A percentile compares a stretch with the other conserved stretches of the same genome.
Evolutionary conservation across 2,329 filamentous ascomycete species (phyloP).

Genomic region (Furcasterigmium sp.): DNA sequence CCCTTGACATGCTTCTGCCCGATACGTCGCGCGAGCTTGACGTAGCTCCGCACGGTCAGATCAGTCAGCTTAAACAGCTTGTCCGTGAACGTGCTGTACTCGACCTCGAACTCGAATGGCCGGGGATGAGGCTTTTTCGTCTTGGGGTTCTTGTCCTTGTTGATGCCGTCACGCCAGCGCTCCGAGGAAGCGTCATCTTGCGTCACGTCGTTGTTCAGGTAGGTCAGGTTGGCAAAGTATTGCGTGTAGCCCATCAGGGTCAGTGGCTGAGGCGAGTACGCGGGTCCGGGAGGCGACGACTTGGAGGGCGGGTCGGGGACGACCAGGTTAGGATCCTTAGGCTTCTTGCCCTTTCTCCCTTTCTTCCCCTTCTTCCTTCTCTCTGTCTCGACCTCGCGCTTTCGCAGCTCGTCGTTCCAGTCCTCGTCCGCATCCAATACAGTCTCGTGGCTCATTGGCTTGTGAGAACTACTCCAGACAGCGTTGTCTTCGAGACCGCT

Average conservation of each 20-base stretch:
- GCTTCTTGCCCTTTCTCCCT: constrained; percentile 36
- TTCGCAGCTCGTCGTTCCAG: constrained; percentile 8
- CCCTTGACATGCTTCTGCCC: constrained; percentile 37
- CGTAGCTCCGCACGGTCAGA: constrained; percentile 75
- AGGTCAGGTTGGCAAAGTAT: constrained; percentile 90
- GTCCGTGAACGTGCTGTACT: constrained; percentile 82
- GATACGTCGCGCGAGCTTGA: constrained; percentile 77
- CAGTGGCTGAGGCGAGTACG: constrained; percentile 80
- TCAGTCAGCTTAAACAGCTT: constrained; percentile 70
- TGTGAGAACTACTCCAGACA: constrained; percentile 36
- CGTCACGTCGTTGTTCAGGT: constrained; percentile 70
- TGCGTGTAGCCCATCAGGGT: constrained; percentile 79
- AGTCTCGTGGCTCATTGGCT: constrained; percentile 16
- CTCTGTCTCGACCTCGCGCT: constrained; percentile 15
- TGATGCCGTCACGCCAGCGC: constrained; percentile 61
- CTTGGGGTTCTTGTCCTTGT: constrained; percentile 52
- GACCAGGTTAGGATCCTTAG: constrained; percentile 54
- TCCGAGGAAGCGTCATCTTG: constrained; percentile 21
- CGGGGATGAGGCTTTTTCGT: constrained; percentile 51
- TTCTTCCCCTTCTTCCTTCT: constrained; percentile 36
- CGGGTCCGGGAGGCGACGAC: constrained; percentile 73
- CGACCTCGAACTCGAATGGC: constrained; percentile 69
- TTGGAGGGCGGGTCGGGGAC: constrained; percentile 70
- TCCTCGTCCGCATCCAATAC: constrained; percentile 16
- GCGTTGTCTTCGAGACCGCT: constrained; percentile 60